These are phyloP conservation scores for Oenanthe sinensis DNA, from an alignment of 129 eudicot genomes.

Conservation along the genomic window DNA sequence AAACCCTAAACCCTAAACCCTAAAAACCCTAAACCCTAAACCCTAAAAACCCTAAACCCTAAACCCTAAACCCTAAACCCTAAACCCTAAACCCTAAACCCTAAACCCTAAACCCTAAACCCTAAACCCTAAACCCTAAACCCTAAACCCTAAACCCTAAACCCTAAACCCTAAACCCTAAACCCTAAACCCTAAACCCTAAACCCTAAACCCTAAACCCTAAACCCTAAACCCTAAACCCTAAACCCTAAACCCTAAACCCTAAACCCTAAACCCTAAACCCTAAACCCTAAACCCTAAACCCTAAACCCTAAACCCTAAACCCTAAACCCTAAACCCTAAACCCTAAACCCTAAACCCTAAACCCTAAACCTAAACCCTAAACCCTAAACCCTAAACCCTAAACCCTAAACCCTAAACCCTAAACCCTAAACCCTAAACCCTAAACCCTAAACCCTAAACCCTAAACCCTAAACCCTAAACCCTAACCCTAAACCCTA, in stretches of 20 bases:
- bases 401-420: no score
- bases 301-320: not conserved
- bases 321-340: slow-evolving; percentile 2
- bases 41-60: not conserved
- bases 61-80: not conserved
- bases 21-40: not conserved
- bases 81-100: not conserved
- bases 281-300: slow-evolving; percentile 2
- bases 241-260: not conserved
- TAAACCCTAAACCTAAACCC: no score
- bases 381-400: no score
- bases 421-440: no score
- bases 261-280: slow-evolving; percentile 2
- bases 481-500: no score
- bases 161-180: slow-evolving; percentile 12
- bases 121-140: not conserved
- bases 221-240: slow-evolving; percentile 14
- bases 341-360: not conserved
- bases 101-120: slow-evolving; percentile 1
- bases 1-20: not conserved
- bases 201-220: not conserved
- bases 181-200: slow-evolving; percentile 14
- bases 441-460: no score
- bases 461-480: no score
- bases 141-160: slow-evolving; percentile 8